phyloP scores from a whole-genome alignment of 768 basidiomycete species.

The Tylopilus felleus region DNA sequence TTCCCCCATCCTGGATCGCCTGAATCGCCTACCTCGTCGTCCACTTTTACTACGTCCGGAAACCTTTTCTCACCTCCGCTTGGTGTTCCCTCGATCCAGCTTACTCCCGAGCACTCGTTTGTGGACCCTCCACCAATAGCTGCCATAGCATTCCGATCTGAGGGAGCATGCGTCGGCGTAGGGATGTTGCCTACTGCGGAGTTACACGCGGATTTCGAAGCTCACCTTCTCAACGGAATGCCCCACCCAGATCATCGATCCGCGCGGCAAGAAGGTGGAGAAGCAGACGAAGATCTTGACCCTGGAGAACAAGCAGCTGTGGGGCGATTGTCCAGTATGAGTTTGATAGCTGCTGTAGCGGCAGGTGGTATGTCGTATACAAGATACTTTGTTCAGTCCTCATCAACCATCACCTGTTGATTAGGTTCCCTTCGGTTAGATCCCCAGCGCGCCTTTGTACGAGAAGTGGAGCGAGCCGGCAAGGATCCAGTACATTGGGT shows the following conservation, averaged over 20 bases:
- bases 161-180: constrained; percentile 6
- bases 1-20: constrained; percentile 43
- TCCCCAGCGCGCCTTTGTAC: constrained; percentile 62
- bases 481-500: constrained; percentile 73
- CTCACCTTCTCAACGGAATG: constrained; percentile 9
- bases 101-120: constrained; percentile 9
- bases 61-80: constrained; percentile 10
- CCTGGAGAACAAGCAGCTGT: constrained; percentile 71
- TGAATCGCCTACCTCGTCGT: constrained; percentile 26
- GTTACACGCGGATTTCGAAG: constrained; percentile 8
- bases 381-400: constrained; percentile 5
- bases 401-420: constrained; percentile 4
- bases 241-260: constrained; percentile 15
- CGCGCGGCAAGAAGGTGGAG: constrained; percentile 15
- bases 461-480: constrained; percentile 67
- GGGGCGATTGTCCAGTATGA: constrained; percentile 89
- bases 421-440: constrained; percentile 55
- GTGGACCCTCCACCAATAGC: constrained; percentile 15
- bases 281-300: constrained; percentile 40
- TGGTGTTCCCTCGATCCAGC: constrained; percentile 15
- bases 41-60: constrained; percentile 22
- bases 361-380: constrained; percentile 58
- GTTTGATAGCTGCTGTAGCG: constrained; percentile 83
- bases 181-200: constrained; percentile 6
- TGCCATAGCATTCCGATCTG: constrained; percentile 15